Base-by-base conservation (phyloP, 305 asterid species). In the Andrographis paniculata region DNA sequence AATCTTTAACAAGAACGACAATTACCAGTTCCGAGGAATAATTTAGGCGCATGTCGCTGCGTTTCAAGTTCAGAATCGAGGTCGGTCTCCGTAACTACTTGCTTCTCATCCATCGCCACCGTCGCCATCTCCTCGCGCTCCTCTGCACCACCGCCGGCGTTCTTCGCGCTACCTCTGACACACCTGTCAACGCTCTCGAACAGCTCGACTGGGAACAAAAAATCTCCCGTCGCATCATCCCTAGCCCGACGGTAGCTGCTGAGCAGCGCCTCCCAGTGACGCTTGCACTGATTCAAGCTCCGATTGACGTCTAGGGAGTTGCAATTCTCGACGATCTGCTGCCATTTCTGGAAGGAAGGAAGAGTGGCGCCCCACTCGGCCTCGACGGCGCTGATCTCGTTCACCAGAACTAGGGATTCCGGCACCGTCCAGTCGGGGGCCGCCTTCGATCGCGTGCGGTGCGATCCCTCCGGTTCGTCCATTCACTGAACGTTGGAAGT, bases 301-400 rank as follows among this genome's bases (percentile, higher is more conserved):
- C 97, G 50, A 59, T 52, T 45, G 21, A 84, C 80, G 2, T 70
- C 94, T 45, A 81, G 64, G 11, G 87, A 69, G 56, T 76, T 72
- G 76, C 97, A 84, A 27, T 77, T 79, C 65, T 82, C 77, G 42
- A 88, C 97, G 40, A 86, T 84, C 57, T 82, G 91, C 70, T 88
- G 86, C 97, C 97, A 88, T 73, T 81, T 88, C 69, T 88, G 97
- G 64, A 84, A 88, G 4, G 97, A 81, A 1, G 97, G 71, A 23
- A 88, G 75, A 0, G 89, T 50, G 55, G 69, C 53, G 20, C 84
- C 77, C 84, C 93, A 81, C 58, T 88, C 97, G 4, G 74, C 73
- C 59, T 88, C 94, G 36, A 86, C 75, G 36, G 89, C 68, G 60
- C 52, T 50, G 62, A 88, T 75, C 69, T 85, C 94, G 79, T 82